Conservation (phyloP, 352 stramenopile genomes). For the Globisporangium takayamanum region DNA sequence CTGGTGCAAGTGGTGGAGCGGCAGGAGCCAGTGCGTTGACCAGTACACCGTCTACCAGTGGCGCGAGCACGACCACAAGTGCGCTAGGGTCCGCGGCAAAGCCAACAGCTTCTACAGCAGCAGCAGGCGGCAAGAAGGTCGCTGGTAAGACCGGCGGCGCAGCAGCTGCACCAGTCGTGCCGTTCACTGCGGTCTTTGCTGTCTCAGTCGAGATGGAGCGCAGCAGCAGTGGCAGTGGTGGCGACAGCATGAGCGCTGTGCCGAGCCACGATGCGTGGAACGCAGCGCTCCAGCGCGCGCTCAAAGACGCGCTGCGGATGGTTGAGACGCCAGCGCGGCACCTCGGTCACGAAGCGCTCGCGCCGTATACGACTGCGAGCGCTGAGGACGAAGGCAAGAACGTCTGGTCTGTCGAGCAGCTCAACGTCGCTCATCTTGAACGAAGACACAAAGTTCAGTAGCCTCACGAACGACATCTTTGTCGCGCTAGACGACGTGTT, state of each 20-base stretch:
- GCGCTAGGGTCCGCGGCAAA: background rate
- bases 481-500: conserved; percentile 74
- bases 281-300: conserved; percentile 45
- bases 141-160: background rate
- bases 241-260: conserved; percentile 34
- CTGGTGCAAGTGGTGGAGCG: background rate
- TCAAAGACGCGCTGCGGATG: conserved; percentile 85
- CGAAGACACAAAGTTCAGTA: conserved; percentile 75
- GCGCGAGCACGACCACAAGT: background rate
- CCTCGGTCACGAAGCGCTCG: conserved; percentile 69
- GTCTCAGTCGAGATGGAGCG: conserved; percentile 63
- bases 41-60: background rate
- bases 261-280: conserved; percentile 75
- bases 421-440: conserved; percentile 81
- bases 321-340: conserved; percentile 84
- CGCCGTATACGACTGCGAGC: conserved; percentile 72
- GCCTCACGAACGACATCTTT: conserved; percentile 84
- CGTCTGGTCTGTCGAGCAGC: conserved; percentile 66
- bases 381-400: conserved; percentile 82
- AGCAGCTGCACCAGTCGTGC: conserved; percentile 8
- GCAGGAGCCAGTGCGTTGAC: background rate
- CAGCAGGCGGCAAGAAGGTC: conserved; percentile 2
- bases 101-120: background rate
- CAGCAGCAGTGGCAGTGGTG: background rate
- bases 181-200: conserved; percentile 52